Evolutionary conservation across 345 rosid species (phyloP).

Genomic region (Aquilaria yunnanensis): DNA sequence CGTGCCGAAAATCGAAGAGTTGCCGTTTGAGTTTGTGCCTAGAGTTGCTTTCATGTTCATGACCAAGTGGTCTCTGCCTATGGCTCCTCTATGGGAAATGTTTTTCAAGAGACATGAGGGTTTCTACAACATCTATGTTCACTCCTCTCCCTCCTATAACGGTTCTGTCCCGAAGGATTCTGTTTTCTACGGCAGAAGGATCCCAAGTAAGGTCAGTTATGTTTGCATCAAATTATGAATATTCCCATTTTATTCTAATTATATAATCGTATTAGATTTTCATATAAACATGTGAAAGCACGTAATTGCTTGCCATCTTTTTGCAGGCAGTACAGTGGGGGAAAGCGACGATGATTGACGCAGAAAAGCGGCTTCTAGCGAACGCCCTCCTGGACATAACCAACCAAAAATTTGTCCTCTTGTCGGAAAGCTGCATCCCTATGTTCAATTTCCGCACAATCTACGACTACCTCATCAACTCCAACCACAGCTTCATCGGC

Average conservation of each 20-base stretch:
- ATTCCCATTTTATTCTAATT: not conserved
- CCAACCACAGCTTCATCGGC: conserved; percentile 21
- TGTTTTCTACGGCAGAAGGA: conserved; percentile 19
- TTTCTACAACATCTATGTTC: conserved; percentile 60
- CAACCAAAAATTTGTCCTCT: conserved; percentile 28
- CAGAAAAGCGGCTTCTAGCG: conserved; percentile 27
- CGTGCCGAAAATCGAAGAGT: conserved; percentile 25
- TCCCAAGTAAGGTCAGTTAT: conserved; percentile 31
- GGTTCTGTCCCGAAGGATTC: conserved; percentile 23
- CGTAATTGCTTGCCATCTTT: too few species aligned
- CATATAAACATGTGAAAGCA: too few species aligned
- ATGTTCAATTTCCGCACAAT: conserved; percentile 28
- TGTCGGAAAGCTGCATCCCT: conserved; percentile 33
- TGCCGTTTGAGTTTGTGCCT: conserved; percentile 39
- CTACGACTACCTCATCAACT: conserved; percentile 23
- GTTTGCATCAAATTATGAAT: not conserved
- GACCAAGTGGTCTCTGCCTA: conserved; percentile 58
- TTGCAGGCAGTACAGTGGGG: conserved; percentile 31
- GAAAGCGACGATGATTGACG: conserved; percentile 27
- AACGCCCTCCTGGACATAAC: conserved; percentile 25
- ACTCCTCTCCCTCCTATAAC: conserved; percentile 52
- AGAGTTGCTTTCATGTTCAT: conserved; percentile 83
- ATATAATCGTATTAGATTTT: too few species aligned
- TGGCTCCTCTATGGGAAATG: conserved; percentile 81
- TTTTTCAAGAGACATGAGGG: conserved; percentile 65